phyloP scores from a whole-genome alignment of 148 eudicot species.

The Vaccinium corymbosum region DNA sequence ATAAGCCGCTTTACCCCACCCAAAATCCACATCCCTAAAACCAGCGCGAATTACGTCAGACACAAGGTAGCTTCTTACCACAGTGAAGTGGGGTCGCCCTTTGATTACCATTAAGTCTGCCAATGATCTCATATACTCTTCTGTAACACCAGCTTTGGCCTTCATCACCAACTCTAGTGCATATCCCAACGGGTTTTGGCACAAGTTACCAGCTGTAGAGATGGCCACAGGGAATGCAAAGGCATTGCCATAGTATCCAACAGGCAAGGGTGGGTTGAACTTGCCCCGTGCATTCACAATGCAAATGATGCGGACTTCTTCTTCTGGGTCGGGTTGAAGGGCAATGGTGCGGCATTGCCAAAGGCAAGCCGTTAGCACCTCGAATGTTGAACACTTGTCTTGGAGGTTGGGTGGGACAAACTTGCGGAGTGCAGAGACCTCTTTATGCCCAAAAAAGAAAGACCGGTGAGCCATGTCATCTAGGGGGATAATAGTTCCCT shows the following conservation, averaged over 20 bases:
- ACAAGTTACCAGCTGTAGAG: constrained; percentile 7
- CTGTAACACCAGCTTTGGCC: constrained; percentile 18
- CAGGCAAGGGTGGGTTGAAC: constrained; percentile 16
- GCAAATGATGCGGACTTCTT: constrained; percentile 19
- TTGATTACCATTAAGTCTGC: constrained; percentile 18
- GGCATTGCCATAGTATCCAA: constrained; percentile 22
- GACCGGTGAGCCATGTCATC: constrained; percentile 30
- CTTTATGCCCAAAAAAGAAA: constrained; percentile 22
- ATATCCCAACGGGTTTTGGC: constrained; percentile 17
- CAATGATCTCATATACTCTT: constrained; percentile 22
- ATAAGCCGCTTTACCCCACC: constrained; percentile 25
- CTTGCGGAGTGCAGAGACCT: constrained; percentile 22
- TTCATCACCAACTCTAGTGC: constrained; percentile 18
- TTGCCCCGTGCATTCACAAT: constrained; percentile 20
- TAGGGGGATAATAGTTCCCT: constrained; percentile 21
- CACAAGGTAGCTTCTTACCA: constrained; percentile 16
- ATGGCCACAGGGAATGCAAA: constrained; percentile 24
- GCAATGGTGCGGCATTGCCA: constrained; percentile 26
- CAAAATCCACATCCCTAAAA: constrained; percentile 24
- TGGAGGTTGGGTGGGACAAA: constrained; percentile 21
- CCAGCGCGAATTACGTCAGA: constrained; percentile 25
- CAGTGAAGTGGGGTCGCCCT: constrained; percentile 27
- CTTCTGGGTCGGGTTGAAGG: constrained; percentile 19
- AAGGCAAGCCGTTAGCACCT: constrained; percentile 26
- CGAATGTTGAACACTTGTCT: constrained; percentile 13